Base-by-base conservation (phyloP, 78 protist genomes). In the Creolimax fragrantissima region DNA sequence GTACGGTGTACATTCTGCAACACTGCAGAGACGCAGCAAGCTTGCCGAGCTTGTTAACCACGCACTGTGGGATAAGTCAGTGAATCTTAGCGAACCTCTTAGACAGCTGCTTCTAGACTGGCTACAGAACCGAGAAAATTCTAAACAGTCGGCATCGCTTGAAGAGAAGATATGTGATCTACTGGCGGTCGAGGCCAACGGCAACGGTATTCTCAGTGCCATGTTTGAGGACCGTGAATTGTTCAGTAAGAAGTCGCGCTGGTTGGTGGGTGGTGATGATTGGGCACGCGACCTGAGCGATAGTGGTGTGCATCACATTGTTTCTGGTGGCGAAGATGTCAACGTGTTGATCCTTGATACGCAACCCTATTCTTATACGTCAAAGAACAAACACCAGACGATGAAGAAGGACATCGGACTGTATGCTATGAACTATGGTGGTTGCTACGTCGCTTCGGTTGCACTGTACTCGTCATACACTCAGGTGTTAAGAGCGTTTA, bases 251-350 rank as follows among this genome's bases (percentile, higher is more conserved):
- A 58, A 45, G 5, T 93, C 95, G 32, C 37, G 45, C 67, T 96
- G 96, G 97, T 45, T 94, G 17, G 35, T 97, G 11, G 97, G 97
- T 5, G 96, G 96, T 36, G 98, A 97, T 41, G 97, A 94, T 36
- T 96, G 97, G 97, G 96, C 97, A 3, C 93, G 93, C 89, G 98
- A 97, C 47, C 90, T 96, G 35, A 95, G 95, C 41, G 92, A 41
- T 81, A 92, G 93, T 41, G 98, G 97, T 2, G 41, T 97, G 11
- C 97, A 97, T 81, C 97, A 95, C 83, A 96, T 96, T 4, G 4
- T 97, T 35, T 91, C 96, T 41, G 45, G 93, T 3, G 97, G 97
- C n/a, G 95, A 92, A 42, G 42, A 95, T 42, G 83, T 96, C 47
- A 94, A 95, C 74, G 44, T 97, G 36, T 45, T 97, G n/a, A 91